A percentile compares a stretch with the other conserved stretches of the same genome.
Evolutionary conservation across 2,329 filamentous ascomycete species (phyloP).

Genomic region (Rutstroemia sp.): DNA sequence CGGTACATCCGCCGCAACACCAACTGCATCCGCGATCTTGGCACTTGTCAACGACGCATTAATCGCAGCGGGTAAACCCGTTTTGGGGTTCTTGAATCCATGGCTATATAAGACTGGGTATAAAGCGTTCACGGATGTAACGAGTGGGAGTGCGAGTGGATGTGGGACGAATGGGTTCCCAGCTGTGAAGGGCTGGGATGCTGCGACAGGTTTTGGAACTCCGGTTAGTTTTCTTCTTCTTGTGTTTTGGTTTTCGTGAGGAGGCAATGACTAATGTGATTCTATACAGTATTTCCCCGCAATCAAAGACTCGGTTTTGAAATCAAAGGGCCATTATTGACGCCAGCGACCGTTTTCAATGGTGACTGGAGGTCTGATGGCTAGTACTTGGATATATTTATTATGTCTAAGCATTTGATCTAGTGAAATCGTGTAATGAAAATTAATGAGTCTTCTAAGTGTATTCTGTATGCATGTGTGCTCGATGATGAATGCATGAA

Average conservation of each 20-base stretch:
- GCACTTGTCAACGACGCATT: slow-evolving; percentile 55
- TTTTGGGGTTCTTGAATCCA: slow-evolving; percentile 37
- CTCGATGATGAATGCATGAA: too few relatives aligned
- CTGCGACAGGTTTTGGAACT: slow-evolving; percentile 33
- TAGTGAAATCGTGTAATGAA: not conserved
- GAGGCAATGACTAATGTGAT: too few relatives aligned
- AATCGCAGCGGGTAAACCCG: slow-evolving; percentile 40
- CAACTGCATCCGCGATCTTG: slow-evolving; percentile 49
- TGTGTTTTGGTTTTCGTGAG: too few relatives aligned
- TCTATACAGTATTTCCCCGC: slow-evolving; percentile 1
- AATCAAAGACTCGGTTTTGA: not conserved
- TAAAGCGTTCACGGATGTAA: slow-evolving; percentile 35
- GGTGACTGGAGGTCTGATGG: not conserved
- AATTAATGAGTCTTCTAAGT: too few relatives aligned
- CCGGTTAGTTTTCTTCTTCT: slow-evolving; percentile 14
- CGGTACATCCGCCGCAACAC: slow-evolving; percentile 47
- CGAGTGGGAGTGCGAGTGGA: slow-evolving; percentile 30
- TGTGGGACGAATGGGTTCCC: slow-evolving; percentile 29
- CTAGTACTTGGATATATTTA: not conserved
- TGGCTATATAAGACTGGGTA: slow-evolving; percentile 33
- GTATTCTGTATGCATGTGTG: too few relatives aligned
- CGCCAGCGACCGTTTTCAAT: not conserved
- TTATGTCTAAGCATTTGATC: not conserved
- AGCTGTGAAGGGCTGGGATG: slow-evolving; percentile 30
- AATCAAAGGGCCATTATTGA: not conserved